Evolutionary conservation across 2,329 filamentous ascomycete genomes (phyloP), one percentile per base, ranked within the genome.

Genomic region (Ascochyta viciae-villosae): DNA sequence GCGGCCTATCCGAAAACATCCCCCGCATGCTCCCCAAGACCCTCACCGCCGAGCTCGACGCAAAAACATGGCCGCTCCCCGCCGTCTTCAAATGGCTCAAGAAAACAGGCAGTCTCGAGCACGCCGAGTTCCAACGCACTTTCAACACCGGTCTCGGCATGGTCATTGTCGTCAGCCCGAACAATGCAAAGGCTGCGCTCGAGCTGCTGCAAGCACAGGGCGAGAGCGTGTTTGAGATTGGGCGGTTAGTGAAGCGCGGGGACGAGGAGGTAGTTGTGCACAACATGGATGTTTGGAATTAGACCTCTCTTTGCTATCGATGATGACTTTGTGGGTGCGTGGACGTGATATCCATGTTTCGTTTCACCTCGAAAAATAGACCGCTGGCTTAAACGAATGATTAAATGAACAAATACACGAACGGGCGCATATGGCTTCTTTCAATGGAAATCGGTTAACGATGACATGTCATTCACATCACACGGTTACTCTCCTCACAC

Each of bases 121-220:
- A 88, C 1, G 72, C 80, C 9, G 95, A 99, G 80, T 96, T 98
- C 85, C 92, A 89, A 47, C 84, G 92, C 54, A 95, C 92, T 2
- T 98, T 96, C 84, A 99, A 99, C 80, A 92, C 89, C 7, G 95
- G 95, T 46, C 80, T 99, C 40, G 95, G 95, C 42, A 98, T 99
- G 93, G 90, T 97, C 6, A 82, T 93, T 27, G 92, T 92, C 5
- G 91, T 97, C 3, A 85, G 84, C 26, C 80, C 84, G 52, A 82
- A 80, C 31, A 84, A 89, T 64, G 90, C 82, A 1, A 82, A 85
- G 6, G 80, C 82, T 34, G 87, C 91, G 2, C 80, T 81, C 19
- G 76, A 80, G 48, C 79, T 85, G 40, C 79, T 97, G 22, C 81
- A 87, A 68, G 81, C 79, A 24, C 82, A 85, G 41, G 91, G 91